Conservation (phyloP, 345 rosid genomes). For the Populus ilicifolia region DNA sequence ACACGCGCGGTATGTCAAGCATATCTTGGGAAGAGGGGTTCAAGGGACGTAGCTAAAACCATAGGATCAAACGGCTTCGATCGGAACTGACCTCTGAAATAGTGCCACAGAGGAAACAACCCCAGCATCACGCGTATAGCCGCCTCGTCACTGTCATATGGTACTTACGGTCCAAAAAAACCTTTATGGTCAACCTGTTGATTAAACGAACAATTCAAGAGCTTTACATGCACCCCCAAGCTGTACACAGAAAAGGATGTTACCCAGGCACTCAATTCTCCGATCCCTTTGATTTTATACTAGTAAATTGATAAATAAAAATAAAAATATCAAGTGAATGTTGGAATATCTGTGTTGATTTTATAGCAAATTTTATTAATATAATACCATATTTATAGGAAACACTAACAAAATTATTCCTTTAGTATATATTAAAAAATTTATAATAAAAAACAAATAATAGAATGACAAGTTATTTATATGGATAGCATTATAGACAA, state of each 20-base stretch:
- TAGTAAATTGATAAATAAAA: too few species aligned
- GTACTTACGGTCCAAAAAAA: not conserved
- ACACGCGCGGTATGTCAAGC: not conserved
- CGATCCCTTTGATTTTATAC: not conserved
- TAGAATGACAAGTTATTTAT: too few species aligned
- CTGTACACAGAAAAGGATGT: not conserved
- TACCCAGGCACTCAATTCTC: not conserved
- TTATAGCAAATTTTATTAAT: too few species aligned
- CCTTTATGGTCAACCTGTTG: not conserved
- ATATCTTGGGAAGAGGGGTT: not conserved
- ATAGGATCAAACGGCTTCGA: not conserved
- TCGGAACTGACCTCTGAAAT: not conserved
- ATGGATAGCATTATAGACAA: accelerated
- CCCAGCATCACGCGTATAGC: not conserved
- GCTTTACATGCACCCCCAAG: not conserved
- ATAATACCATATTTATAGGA: too few species aligned
- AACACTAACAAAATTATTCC: too few species aligned
- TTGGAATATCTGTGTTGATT: too few species aligned
- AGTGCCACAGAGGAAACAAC: not conserved
- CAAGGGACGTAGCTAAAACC: not conserved
- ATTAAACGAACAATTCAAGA: not conserved
- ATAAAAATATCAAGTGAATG: too few species aligned
- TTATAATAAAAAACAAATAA: too few species aligned
- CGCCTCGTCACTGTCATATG: not conserved
- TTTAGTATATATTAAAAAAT: accelerated